Evolutionary conservation across 148 eudicot species (phyloP).

Genomic region (Spergularia bocconei): DNA sequence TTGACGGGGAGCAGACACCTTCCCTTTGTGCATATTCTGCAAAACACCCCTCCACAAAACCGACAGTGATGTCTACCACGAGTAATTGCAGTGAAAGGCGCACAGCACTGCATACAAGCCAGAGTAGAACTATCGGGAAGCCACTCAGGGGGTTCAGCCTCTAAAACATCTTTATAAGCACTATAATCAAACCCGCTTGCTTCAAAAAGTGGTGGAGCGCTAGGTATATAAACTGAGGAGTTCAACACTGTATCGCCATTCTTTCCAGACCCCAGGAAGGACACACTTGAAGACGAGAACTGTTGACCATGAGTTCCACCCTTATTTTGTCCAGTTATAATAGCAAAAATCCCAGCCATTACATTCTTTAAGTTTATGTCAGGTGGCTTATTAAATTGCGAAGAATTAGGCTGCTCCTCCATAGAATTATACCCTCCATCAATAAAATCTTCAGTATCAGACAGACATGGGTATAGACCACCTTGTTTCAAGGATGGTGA

Average conservation of each 20-base stretch:
- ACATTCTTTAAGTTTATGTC: slow-evolving; percentile 93
- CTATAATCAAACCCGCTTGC: slow-evolving; percentile 56
- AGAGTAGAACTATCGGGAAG: slow-evolving; percentile 84
- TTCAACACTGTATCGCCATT: slow-evolving; percentile 83
- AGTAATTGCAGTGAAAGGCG: slow-evolving; percentile 76
- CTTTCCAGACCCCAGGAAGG: slow-evolving; percentile 77
- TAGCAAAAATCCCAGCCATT: slow-evolving; percentile 69
- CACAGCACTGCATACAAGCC: slow-evolving; percentile 89
- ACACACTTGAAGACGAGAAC: slow-evolving; percentile 58
- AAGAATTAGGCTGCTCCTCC: slow-evolving; percentile 43
- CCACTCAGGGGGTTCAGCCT: slow-evolving; percentile 99
- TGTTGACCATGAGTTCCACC: slow-evolving; percentile 32
- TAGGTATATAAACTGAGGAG: slow-evolving; percentile 89
- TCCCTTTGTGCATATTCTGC: slow-evolving; percentile 86
- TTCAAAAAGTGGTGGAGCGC: slow-evolving; percentile 94
- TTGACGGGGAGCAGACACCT: slow-evolving; percentile 92
- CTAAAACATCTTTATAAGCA: slow-evolving; percentile 80
- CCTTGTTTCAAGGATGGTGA: slow-evolving; percentile 34
- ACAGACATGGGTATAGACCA: slow-evolving; percentile 40
- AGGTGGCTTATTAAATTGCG: slow-evolving; percentile 44
- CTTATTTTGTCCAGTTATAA: slow-evolving; percentile 77
- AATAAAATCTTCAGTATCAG: slow-evolving; percentile 55
- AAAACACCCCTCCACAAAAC: slow-evolving; percentile 94
- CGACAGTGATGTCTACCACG: slow-evolving; percentile 98
- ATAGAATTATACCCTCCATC: slow-evolving; percentile 62